These are phyloP conservation scores for Trichocomaceae sp. DNA, from an alignment of 2,329 filamentous ascomycete species.

Conservation along the genomic window DNA sequence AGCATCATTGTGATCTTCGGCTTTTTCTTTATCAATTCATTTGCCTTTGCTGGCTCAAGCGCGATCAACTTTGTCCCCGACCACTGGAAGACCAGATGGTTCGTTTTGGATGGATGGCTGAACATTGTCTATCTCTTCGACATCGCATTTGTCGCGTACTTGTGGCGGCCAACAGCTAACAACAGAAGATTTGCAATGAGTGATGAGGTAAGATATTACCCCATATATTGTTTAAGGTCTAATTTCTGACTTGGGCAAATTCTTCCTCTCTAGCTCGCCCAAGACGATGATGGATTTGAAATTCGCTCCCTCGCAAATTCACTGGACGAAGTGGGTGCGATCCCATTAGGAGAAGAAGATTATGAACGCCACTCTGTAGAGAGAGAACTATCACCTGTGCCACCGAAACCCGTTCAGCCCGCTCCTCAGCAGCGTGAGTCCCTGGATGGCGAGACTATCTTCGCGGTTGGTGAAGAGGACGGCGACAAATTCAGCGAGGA, in stretches of 20 bases:
- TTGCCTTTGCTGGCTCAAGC: constrained; percentile 79
- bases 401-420: constrained; percentile 48
- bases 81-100: constrained; percentile 98
- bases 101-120: constrained; percentile 93
- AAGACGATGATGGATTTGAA: constrained; percentile 97
- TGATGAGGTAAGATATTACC: constrained; percentile 63
- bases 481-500: constrained; percentile 73
- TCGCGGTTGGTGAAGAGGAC: constrained; percentile 74
- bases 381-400: constrained; percentile 34
- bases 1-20: constrained; percentile 94
- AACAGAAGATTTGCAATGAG: constrained; percentile 98
- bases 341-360: constrained; percentile 32
- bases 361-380: constrained; percentile 23
- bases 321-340: constrained; percentile 56
- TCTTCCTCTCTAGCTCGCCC: constrained; percentile 59
- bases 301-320: constrained; percentile 83
- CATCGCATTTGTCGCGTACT: constrained; percentile 84
- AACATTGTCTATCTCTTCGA: constrained; percentile 95
- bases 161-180: constrained; percentile 94
- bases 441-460: constrained; percentile 87
- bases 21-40: constrained; percentile 98
- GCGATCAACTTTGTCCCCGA: constrained; percentile 88
- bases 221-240: not conserved
- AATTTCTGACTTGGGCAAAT: constrained; percentile 24
- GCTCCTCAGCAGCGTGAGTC: constrained; percentile 51